Evolutionary conservation across 192 early-diverging fungal genomes (phyloP).

Genomic region (Tieghemiomyces parasiticus): DNA sequence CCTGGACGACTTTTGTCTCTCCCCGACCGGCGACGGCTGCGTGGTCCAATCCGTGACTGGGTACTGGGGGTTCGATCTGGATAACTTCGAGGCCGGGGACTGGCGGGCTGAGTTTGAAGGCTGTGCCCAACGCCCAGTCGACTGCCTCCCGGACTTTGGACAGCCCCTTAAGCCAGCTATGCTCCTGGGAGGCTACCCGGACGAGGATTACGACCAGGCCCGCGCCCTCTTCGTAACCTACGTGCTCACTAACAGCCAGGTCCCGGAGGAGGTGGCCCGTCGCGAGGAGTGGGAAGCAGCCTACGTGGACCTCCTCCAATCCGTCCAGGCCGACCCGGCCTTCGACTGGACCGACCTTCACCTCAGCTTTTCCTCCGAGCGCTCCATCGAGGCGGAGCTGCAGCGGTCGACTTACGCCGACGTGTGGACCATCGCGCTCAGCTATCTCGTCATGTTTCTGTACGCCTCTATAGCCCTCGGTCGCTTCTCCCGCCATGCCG

Average conservation of each 20-base stretch:
- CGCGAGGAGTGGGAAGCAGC: slow-evolving; percentile 39
- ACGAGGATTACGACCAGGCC: slow-evolving; percentile 22
- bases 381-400: slow-evolving; percentile 40
- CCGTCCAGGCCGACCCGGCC: slow-evolving; percentile 13
- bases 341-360: slow-evolving; percentile 18
- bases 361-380: slow-evolving; percentile 43
- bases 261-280: slow-evolving; percentile 17
- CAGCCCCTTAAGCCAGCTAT: slow-evolving; percentile 45
- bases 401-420: slow-evolving; percentile 47
- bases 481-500: slow-evolving; percentile 18
- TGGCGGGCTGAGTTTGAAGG: slow-evolving; percentile 28
- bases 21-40: slow-evolving; percentile 40
- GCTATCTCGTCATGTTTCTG: slow-evolving; percentile 45
- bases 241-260: slow-evolving; percentile 37
- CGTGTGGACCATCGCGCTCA: slow-evolving; percentile 31
- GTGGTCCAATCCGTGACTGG: slow-evolving; percentile 47
- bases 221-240: slow-evolving; percentile 42
- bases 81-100: slow-evolving; percentile 21
- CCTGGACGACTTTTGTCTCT: slow-evolving; percentile 38
- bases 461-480: slow-evolving; percentile 46
- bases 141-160: slow-evolving; percentile 43
- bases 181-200: slow-evolving; percentile 34
- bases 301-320: slow-evolving; percentile 22
- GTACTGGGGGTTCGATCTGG: slow-evolving; percentile 39
- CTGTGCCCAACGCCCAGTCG: slow-evolving; percentile 28